Evolutionary conservation across 163 green algal species (phyloP), one percentile per base, ranked within the genome.

Genomic region (Chloroidium sp.): DNA sequence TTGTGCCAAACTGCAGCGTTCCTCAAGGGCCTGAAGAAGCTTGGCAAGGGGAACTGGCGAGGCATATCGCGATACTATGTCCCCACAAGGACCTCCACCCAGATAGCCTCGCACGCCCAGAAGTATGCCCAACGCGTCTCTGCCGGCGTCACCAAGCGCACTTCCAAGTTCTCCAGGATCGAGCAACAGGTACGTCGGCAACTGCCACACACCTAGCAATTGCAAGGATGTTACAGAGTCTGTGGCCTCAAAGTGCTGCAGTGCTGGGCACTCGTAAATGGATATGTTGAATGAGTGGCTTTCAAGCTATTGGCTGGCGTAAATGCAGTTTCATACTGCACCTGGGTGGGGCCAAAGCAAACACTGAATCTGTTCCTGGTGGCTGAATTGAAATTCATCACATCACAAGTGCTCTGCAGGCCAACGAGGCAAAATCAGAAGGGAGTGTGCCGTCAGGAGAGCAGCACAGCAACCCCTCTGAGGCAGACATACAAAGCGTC

Each of bases 1-100:
- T 72, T 6, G 8, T 84, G 76, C 59, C 77, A 36, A 36, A 36
- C 36, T 36, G 36, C 36, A 36, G 64, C 64, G 3, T 89, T 89
- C 68, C 69, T 90, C 1, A 12, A 79, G 2, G 86, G 86, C 3
- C 84, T 90, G 59, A 78, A 88, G 61, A 83, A 85, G 78, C 84
- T 90, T 2, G 86, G 86, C 80, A 82, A 81, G 69, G 79, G 78
- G 3, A 87, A 90, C 82, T 90, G 86, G 86, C 74, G 84, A 36
- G 86, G 84, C 59, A 87, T 90, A 6, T 72, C 6, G 6, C 6
- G 64, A 10, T 72, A 72, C 64, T 72, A 72, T 10, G 64, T 72
- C 64, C 64, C 64, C 6, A 72, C 64, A 10, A 6, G 64, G 6
- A 72, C 6, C 64, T n/a, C 6, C 64, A 72, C 64, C 8, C 64